Conservation (phyloP, 148 eudicot species). For the Vaccinium myrtillus region DNA sequence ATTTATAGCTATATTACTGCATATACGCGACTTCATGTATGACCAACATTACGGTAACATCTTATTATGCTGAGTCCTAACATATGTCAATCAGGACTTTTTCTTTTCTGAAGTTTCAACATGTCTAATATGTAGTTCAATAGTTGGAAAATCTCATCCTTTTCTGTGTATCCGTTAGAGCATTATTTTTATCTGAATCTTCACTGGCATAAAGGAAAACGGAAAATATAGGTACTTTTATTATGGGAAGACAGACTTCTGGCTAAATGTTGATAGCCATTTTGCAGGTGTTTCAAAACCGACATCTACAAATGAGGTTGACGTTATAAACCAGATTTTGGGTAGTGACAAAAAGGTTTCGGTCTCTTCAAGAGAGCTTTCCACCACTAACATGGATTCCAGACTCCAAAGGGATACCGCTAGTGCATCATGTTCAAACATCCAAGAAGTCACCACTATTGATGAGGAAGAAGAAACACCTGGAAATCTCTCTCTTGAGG, state of each 20-base stretch:
- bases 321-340: constrained; percentile 54
- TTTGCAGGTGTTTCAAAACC: constrained; percentile 61
- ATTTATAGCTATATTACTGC: neutral
- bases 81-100: neutral
- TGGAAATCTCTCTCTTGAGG: constrained; percentile 35
- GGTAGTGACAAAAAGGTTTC: constrained; percentile 49
- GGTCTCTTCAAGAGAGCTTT: constrained; percentile 17
- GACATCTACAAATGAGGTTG: constrained; percentile 58
- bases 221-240: neutral
- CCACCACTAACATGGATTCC: constrained; percentile 7
- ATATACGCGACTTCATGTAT: neutral
- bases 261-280: constrained; percentile 20
- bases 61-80: neutral
- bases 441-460: constrained; percentile 25
- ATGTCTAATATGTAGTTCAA: neutral
- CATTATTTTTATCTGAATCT: neutral
- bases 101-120: neutral
- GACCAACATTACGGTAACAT: neutral
- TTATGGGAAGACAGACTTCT: neutral
- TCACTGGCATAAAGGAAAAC: neutral
- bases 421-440: constrained; percentile 37
- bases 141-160: constrained; percentile 3
- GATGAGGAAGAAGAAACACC: constrained; percentile 39
- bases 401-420: constrained; percentile 15
- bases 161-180: neutral